phyloP scores from a whole-genome alignment of 2,329 filamentous ascomycete genomes.

The Fusarium concolor region DNA sequence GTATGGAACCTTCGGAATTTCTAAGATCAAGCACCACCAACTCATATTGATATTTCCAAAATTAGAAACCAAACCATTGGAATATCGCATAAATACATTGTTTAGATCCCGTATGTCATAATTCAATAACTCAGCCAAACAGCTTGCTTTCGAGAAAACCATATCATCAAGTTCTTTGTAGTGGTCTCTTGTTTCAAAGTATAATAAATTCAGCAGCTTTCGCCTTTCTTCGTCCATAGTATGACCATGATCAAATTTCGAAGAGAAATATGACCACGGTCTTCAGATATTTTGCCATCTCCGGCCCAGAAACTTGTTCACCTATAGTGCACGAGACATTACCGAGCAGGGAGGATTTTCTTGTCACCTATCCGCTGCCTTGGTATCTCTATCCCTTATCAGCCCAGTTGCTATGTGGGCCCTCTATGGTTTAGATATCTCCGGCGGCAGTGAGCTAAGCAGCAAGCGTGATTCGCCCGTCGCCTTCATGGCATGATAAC shows the following conservation, averaged over 20 bases:
- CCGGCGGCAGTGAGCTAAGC: slow-evolving; percentile 40
- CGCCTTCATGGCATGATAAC: slow-evolving; percentile 35
- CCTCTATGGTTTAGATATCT: slow-evolving; percentile 43
- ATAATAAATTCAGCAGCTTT: background rate
- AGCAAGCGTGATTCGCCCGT: slow-evolving; percentile 44
- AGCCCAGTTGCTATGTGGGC: slow-evolving; percentile 29
- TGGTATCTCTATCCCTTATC: slow-evolving; percentile 36
- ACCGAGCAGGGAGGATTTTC: background rate
- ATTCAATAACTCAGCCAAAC: background rate
- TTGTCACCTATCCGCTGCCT: slow-evolving; percentile 7
- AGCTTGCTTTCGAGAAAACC: background rate
- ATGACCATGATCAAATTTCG: slow-evolving; percentile 20
- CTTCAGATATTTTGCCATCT: slow-evolving; percentile 11
- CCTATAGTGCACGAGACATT: slow-evolving; percentile 13
- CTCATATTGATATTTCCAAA: background rate
- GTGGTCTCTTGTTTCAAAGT: background rate
- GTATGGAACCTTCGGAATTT: background rate
- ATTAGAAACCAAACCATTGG: background rate
- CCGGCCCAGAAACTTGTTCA: slow-evolving; percentile 4
- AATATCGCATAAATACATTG: background rate
- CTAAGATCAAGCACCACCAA: background rate
- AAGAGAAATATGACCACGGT: slow-evolving; percentile 5
- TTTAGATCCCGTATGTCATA: background rate
- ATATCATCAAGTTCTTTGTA: background rate
- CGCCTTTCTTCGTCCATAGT: background rate